These are phyloP conservation scores for Talaromyces liani DNA, from an alignment of 495 filamentous ascomycete genomes.

Conservation along the genomic window DNA sequence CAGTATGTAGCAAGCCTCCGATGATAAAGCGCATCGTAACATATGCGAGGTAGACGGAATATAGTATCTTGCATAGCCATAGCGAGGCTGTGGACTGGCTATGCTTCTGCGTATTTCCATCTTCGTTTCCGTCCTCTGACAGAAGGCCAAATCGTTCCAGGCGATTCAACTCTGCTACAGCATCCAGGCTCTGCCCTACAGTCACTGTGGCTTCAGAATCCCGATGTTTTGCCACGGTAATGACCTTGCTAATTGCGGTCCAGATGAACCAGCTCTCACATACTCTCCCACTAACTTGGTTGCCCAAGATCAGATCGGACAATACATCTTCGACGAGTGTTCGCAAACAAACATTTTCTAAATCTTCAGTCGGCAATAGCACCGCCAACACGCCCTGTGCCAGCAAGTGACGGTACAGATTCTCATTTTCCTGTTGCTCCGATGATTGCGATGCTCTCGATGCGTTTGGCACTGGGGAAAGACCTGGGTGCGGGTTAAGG, in stretches of 20 bases:
- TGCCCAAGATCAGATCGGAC: conserved; percentile 77
- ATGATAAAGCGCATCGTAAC: conserved; percentile 57
- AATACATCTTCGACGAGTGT: conserved; percentile 77
- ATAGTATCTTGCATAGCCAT: conserved; percentile 62
- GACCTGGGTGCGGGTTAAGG: conserved; percentile 68
- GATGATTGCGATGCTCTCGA: conserved; percentile 39
- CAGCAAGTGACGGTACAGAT: conserved; percentile 70
- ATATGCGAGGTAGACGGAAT: conserved; percentile 59
- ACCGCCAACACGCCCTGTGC: conserved; percentile 71
- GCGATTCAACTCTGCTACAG: conserved; percentile 16
- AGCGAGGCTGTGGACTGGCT: conserved; percentile 26
- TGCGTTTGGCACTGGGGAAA: conserved; percentile 65
- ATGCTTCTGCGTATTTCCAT: not conserved
- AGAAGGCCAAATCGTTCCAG: conserved; percentile 43
- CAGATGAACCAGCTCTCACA: conserved; percentile 83
- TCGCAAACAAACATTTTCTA: conserved; percentile 77
- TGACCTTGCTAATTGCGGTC: conserved; percentile 64
- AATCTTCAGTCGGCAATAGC: conserved; percentile 83
- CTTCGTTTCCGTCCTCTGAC: conserved; percentile 20
- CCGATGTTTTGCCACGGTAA: conserved; percentile 30
- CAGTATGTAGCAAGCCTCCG: conserved; percentile 38
- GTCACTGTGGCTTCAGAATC: conserved; percentile 17
- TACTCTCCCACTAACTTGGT: conserved; percentile 63
- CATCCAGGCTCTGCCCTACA: not conserved
- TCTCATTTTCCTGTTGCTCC: conserved; percentile 68